phyloP scores from a whole-genome alignment of 2,329 filamentous ascomycete genomes.

The Taxawa tesnikishii region DNA sequence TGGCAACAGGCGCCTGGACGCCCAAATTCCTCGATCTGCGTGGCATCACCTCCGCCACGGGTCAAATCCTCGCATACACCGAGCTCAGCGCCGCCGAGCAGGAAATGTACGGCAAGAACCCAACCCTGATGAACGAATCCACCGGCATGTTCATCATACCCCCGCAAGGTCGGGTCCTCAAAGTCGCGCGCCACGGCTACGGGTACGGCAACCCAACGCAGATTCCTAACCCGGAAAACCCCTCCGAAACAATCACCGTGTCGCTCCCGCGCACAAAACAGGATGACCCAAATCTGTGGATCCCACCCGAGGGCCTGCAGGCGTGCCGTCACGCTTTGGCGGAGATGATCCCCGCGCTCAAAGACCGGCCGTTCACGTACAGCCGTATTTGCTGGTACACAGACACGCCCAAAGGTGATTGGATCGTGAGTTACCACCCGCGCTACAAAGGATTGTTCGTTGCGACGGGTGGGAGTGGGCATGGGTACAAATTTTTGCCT shows the following conservation, averaged over 20 bases:
- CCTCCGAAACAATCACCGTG: slow-evolving; percentile 25
- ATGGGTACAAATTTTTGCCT: slow-evolving; percentile 51
- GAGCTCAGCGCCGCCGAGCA: slow-evolving; percentile 62
- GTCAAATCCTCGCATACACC: slow-evolving; percentile 70
- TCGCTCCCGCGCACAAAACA: slow-evolving; percentile 39
- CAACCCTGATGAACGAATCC: slow-evolving; percentile 60
- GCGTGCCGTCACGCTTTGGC: slow-evolving; percentile 50
- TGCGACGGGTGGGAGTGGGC: slow-evolving; percentile 49
- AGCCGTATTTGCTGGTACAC: slow-evolving; percentile 45
- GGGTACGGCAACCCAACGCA: slow-evolving; percentile 35
- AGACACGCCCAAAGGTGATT: slow-evolving; percentile 43
- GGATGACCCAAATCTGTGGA: slow-evolving; percentile 28
- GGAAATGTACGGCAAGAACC: slow-evolving; percentile 48
- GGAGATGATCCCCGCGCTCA: slow-evolving; percentile 34
- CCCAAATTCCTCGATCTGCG: slow-evolving; percentile 63
- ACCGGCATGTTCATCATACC: slow-evolving; percentile 66
- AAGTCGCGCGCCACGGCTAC: slow-evolving; percentile 38
- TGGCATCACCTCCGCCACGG: slow-evolving; percentile 66
- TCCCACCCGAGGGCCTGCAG: slow-evolving; percentile 48
- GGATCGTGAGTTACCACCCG: slow-evolving; percentile 41
- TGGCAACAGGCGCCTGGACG: slow-evolving; percentile 84
- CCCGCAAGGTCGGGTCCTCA: slow-evolving; percentile 36
- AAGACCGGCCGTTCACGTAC: slow-evolving; percentile 29
- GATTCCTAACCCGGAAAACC: slow-evolving; percentile 34
- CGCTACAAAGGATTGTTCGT: slow-evolving; percentile 40